phyloP scores from a whole-genome alignment of 176 grass and related monocot species.

The sorghum (Sorghum bicolor) region Sorghum_bicolor_NCBIv3 NC_012876.2:64460001-64460500 shows the following conservation, averaged over 20 bases:
- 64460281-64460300: slow-evolving; percentile 62
- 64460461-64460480: slow-evolving; percentile 42
- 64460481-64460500: slow-evolving; percentile 12
- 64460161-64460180: slow-evolving; percentile 69
- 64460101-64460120: neutral
- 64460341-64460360: slow-evolving; percentile 35
- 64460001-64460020: slow-evolving; percentile 72
- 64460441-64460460: slow-evolving; percentile 21
- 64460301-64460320: slow-evolving; percentile 64
- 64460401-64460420: slow-evolving; percentile 19
- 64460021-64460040: slow-evolving; percentile 87
- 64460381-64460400: neutral
- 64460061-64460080: neutral
- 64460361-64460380: slow-evolving; percentile 49
- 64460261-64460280: slow-evolving; percentile 56
- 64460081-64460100: neutral
- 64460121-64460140: neutral
- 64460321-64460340: slow-evolving; percentile 56
- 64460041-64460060: slow-evolving; percentile 36
- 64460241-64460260: slow-evolving; percentile 53
- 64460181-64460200: slow-evolving; percentile 89
- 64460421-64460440: slow-evolving; percentile 13
- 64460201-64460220: slow-evolving; percentile 88
- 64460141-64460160: slow-evolving; percentile 69
- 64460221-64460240: slow-evolving; percentile 63